A percentile compares a stretch with the other conserved stretches of the same genome.
phyloP scores from a whole-genome alignment of 495 filamentous ascomycete genomes.

The Polyplosphaeria fusca region DNA sequence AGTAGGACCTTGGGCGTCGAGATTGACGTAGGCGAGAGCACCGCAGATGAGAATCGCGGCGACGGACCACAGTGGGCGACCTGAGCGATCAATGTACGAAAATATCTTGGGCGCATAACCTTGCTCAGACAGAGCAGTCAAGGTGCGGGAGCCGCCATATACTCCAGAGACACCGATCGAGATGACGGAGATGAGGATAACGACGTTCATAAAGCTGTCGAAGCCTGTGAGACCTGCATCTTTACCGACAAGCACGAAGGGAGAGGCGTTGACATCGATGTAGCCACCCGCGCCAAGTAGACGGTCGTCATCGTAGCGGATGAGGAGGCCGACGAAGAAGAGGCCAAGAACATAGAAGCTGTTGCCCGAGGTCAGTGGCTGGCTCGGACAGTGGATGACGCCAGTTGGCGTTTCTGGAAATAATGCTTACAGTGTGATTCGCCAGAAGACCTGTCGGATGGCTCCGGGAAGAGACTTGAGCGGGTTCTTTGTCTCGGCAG shows the following conservation, averaged over 20 bases:
- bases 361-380: conserved; percentile 37
- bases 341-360: conserved; percentile 40
- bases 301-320: conserved; percentile 31
- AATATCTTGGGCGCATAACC: conserved; percentile 41
- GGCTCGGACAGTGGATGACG: too few species aligned
- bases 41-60: conserved; percentile 56
- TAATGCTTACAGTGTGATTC: conserved; percentile 47
- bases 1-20: conserved; percentile 24
- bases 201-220: conserved; percentile 39
- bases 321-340: conserved; percentile 37
- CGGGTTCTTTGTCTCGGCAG: conserved; percentile 48
- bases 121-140: conserved; percentile 40
- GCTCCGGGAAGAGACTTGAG: conserved; percentile 47
- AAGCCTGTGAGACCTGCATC: conserved; percentile 38
- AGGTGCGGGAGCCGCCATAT: conserved; percentile 39
- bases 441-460: conserved; percentile 49
- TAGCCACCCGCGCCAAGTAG: conserved; percentile 28
- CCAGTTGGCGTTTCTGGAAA: too few species aligned
- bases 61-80: conserved; percentile 60
- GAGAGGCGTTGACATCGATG: conserved; percentile 33
- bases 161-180: conserved; percentile 40
- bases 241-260: conserved; percentile 39
- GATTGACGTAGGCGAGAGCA: conserved; percentile 37
- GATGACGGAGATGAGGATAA: conserved; percentile 41
- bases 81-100: conserved; percentile 40